These are phyloP conservation scores for Calonectria ilicicola DNA, from an alignment of 2,329 filamentous ascomycete species.

Conservation along the genomic window DNA sequence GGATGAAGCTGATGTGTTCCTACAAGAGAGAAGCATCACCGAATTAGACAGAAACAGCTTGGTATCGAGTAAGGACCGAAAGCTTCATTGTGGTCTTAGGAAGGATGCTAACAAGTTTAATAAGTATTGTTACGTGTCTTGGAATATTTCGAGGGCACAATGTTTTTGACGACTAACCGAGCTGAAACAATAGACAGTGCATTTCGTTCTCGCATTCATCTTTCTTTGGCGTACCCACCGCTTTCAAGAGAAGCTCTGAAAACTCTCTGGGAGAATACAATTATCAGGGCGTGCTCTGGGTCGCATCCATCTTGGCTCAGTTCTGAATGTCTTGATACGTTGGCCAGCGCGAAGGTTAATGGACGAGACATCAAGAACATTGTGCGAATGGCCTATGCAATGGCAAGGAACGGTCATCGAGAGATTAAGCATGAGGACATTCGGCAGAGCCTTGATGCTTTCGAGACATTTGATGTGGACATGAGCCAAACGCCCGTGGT, in stretches of 20 bases:
- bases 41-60: neutral
- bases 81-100: neutral
- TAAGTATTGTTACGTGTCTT: neutral
- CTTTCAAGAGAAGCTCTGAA: neutral
- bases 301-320: neutral
- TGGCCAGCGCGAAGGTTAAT: neutral
- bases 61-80: neutral
- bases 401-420: neutral
- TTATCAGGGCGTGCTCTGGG: neutral
- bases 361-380: constrained; percentile 9
- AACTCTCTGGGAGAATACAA: neutral
- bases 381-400: neutral
- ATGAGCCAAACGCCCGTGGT: neutral
- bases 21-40: neutral
- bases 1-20: constrained; percentile 4
- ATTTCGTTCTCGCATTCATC: constrained; percentile 9
- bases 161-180: constrained; percentile 3
- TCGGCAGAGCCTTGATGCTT: neutral
- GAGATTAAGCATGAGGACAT: neutral
- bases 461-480: neutral
- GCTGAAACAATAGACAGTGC: neutral
- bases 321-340: neutral
- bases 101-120: neutral
- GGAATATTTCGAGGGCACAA: constrained; percentile 3
- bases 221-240: constrained; percentile 5